phyloP scores from a whole-genome alignment of 1,284 basidiomycete genomes.

The Ustilago shanxiensis region DNA sequence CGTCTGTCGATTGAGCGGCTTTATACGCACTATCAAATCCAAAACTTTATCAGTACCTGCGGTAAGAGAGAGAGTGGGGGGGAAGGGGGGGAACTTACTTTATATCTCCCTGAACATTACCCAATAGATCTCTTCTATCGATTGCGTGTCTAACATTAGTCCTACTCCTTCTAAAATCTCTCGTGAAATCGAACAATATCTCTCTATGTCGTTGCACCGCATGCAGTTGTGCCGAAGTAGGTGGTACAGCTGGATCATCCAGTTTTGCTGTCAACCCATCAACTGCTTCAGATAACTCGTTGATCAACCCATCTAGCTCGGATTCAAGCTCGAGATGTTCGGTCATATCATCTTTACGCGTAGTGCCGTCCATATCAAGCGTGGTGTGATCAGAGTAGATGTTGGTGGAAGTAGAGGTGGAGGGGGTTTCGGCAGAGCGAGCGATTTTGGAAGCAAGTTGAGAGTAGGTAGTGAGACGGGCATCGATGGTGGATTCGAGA shows the following conservation, averaged over 20 bases:
- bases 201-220: constrained; percentile 90
- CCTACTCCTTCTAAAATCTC: constrained; percentile 74
- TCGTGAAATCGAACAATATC: constrained; percentile 85
- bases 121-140: constrained; percentile 86
- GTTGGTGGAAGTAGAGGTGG: constrained; percentile 13
- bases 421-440: constrained; percentile 55
- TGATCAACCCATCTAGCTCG: constrained; percentile 87
- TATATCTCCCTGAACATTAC: constrained; percentile 94
- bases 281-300: constrained; percentile 66
- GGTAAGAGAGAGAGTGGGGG: too few relatives aligned
- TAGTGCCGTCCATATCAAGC: constrained; percentile 39
- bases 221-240: constrained; percentile 86
- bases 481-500: constrained; percentile 88
- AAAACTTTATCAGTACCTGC: neutral
- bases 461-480: constrained; percentile 89
- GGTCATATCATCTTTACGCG: constrained; percentile 19
- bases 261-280: constrained; percentile 77
- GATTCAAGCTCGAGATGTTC: constrained; percentile 74
- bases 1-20: constrained; percentile 77
- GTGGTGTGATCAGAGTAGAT: constrained; percentile 43
- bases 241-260: constrained; percentile 79
- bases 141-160: constrained; percentile 79
- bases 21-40: constrained; percentile 78
- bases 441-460: constrained; percentile 83
- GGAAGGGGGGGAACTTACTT: constrained; percentile 75